Conservation (phyloP, 768 basidiomycete genomes). For the Hortiboletus campestris region DNA sequence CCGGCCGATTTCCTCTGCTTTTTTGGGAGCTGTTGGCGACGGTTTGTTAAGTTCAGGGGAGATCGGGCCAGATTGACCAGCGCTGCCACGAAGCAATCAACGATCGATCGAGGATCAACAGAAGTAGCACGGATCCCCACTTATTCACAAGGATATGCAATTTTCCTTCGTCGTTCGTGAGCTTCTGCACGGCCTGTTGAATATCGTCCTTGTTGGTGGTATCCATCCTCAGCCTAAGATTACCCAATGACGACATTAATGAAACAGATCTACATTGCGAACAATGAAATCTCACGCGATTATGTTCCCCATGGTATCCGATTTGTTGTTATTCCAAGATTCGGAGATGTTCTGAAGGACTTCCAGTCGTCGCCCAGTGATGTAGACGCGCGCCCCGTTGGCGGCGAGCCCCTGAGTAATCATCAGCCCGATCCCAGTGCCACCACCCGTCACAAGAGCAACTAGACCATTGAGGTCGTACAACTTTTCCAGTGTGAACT, state of each 20-base stretch:
- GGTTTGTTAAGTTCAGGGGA: slow-evolving; percentile 58
- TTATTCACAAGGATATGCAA: slow-evolving; percentile 83
- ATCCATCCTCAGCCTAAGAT: slow-evolving; percentile 62
- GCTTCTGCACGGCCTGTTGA: slow-evolving; percentile 43
- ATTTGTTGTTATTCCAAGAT: slow-evolving; percentile 42
- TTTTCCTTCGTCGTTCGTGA: slow-evolving; percentile 49
- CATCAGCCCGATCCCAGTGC: slow-evolving; percentile 59
- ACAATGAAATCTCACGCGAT: slow-evolving; percentile 50
- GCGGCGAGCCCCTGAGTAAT: slow-evolving; percentile 72
- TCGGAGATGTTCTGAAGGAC: slow-evolving; percentile 59
- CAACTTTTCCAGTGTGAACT: slow-evolving; percentile 29
- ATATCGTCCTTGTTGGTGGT: slow-evolving; percentile 72
- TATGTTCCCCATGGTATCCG: slow-evolving; percentile 44
- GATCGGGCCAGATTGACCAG: slow-evolving; percentile 68
- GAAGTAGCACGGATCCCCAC: slow-evolving; percentile 37
- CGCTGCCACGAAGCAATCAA: slow-evolving; percentile 40
- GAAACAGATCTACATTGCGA: not conserved
- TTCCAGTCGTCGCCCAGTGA: slow-evolving; percentile 65
- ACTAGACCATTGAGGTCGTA: slow-evolving; percentile 59
- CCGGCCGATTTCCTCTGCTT: slow-evolving; percentile 63
- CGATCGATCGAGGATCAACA: not conserved
- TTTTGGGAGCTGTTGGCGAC: slow-evolving; percentile 55
- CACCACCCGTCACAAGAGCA: slow-evolving; percentile 47
- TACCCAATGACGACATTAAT: not conserved
- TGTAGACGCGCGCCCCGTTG: slow-evolving; percentile 79